A percentile compares a stretch with the other conserved stretches of the same genome.
Evolutionary conservation across 2,329 filamentous ascomycete species (phyloP).

Genomic region (Stagonosporopsis vannaccii): DNA sequence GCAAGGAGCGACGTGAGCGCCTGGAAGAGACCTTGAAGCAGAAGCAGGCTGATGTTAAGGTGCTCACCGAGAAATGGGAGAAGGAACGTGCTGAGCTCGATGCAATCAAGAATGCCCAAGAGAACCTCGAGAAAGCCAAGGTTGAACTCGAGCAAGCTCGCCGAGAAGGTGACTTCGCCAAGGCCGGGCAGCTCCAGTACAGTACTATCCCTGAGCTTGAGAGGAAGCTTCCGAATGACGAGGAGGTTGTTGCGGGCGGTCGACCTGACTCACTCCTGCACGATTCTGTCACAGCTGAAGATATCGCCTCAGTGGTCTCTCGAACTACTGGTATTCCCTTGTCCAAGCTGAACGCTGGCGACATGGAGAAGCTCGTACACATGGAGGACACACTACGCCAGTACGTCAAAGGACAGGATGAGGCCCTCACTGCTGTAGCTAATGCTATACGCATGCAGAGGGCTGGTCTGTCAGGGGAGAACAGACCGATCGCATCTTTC

Average conservation of each 20-base stretch:
- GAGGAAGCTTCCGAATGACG: conserved; percentile 78
- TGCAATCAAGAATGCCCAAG: conserved; percentile 83
- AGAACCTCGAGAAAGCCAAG: conserved; percentile 84
- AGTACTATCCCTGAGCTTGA: conserved; percentile 84
- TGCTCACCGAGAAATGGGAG: conserved; percentile 85
- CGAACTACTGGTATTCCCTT: conserved; percentile 92
- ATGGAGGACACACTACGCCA: conserved; percentile 92
- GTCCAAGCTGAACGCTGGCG: conserved; percentile 88
- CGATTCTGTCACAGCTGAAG: conserved; percentile 92
- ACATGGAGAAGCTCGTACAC: conserved; percentile 91
- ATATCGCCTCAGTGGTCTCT: conserved; percentile 91
- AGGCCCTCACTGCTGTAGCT: conserved; percentile 87
- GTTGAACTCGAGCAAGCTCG: conserved; percentile 88
- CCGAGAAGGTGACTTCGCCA: conserved; percentile 84
- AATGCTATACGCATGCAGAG: conserved; percentile 94
- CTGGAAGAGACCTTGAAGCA: conserved; percentile 78
- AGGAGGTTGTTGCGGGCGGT: conserved; percentile 49
- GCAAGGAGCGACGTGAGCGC: conserved; percentile 85
- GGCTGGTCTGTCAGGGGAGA: conserved; percentile 89
- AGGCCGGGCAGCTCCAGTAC: conserved; percentile 90
- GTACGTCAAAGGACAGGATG: conserved; percentile 90
- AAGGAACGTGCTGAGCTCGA: conserved; percentile 87
- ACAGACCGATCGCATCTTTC: conserved; percentile 89
- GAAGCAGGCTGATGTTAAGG: conserved; percentile 78
- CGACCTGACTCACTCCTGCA: conserved; percentile 73